Percentiles rank a stretch among this genome's conserved stretches.
These are phyloP conservation scores for Clonostachys solani DNA, from an alignment of 2,329 filamentous ascomycete species.

Conservation along the genomic window DNA sequence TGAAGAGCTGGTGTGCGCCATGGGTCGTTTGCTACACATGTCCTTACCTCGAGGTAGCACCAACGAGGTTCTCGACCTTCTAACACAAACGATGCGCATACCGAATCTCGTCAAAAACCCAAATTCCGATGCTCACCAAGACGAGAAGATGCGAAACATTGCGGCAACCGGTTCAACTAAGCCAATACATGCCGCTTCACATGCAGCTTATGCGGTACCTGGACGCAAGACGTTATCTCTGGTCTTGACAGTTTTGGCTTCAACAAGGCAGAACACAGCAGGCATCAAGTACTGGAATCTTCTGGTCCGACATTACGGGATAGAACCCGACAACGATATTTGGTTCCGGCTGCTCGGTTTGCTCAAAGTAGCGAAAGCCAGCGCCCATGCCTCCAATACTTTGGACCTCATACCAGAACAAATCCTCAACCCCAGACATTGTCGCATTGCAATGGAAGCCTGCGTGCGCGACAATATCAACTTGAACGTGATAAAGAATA, in stretches of 20 bases:
- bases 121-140: slow-evolving; percentile 8
- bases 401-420: slow-evolving; percentile 48
- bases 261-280: slow-evolving; percentile 54
- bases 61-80: slow-evolving; percentile 67
- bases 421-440: slow-evolving; percentile 45
- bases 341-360: slow-evolving; percentile 65
- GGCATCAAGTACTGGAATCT: slow-evolving; percentile 76
- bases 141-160: slow-evolving; percentile 13
- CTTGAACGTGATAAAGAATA: slow-evolving; percentile 60
- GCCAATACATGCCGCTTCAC: neutral
- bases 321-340: slow-evolving; percentile 70
- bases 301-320: slow-evolving; percentile 55
- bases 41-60: slow-evolving; percentile 56
- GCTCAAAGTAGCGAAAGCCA: slow-evolving; percentile 62
- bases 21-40: slow-evolving; percentile 73
- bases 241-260: slow-evolving; percentile 59
- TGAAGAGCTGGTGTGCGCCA: slow-evolving; percentile 72
- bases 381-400: slow-evolving; percentile 54
- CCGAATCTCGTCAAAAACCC: slow-evolving; percentile 43
- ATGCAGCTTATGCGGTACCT: slow-evolving; percentile 30
- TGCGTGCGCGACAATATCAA: slow-evolving; percentile 78
- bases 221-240: slow-evolving; percentile 62
- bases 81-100: slow-evolving; percentile 80
- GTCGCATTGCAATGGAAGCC: slow-evolving; percentile 68
- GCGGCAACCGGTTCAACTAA: slow-evolving; percentile 1